These are phyloP conservation scores for Ballota nigra DNA, from an alignment of 257 asterid genomes.

Conservation along the genomic window DNA sequence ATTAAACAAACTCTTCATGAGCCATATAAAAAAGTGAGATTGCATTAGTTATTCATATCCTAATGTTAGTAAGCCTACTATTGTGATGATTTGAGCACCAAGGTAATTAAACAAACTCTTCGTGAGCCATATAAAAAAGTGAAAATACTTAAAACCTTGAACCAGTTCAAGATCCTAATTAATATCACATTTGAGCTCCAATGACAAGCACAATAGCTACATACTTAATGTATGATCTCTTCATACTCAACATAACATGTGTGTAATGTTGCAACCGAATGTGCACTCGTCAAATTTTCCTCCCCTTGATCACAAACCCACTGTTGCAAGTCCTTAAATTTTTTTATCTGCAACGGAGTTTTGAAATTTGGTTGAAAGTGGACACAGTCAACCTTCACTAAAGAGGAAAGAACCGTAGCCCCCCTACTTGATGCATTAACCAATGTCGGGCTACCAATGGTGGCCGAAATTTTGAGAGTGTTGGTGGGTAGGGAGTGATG, in stretches of 20 bases:
- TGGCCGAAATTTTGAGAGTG: too few relatives aligned
- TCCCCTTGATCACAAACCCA: conserved; percentile 53
- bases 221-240: conserved; percentile 51
- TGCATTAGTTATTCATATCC: not conserved
- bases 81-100: not conserved
- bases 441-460: conserved; percentile 18
- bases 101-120: not conserved
- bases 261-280: conserved; percentile 61
- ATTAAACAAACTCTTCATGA: not conserved
- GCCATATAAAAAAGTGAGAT: not conserved
- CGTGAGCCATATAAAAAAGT: not conserved
- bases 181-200: conserved; percentile 58
- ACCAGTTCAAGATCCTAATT: conserved; percentile 32
- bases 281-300: conserved; percentile 67
- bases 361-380: conserved; percentile 57
- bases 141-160: not conserved
- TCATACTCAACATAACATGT: conserved; percentile 62
- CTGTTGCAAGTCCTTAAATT: conserved; percentile 54
- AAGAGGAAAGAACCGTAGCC: conserved; percentile 44
- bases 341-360: conserved; percentile 60
- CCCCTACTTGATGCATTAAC: conserved; percentile 21
- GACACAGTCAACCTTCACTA: conserved; percentile 59
- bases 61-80: not conserved
- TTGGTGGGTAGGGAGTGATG: too few relatives aligned
- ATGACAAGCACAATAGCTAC: conserved; percentile 61